Evolutionary conservation across 2,329 filamentous ascomycete species (phyloP).

Genomic region (Fusarium sp.): DNA sequence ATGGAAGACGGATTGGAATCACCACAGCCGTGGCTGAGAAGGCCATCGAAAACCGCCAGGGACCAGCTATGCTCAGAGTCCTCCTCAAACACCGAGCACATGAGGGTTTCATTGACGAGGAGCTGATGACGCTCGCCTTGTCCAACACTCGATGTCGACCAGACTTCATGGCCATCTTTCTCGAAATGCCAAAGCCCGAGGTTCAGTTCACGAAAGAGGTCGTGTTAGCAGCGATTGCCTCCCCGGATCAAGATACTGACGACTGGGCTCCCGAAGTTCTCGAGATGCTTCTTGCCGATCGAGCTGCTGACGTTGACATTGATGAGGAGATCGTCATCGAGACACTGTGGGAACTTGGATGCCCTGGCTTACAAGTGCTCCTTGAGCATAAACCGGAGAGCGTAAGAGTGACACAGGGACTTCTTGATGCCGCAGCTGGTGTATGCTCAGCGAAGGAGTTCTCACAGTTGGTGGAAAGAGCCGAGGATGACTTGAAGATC

Average conservation of each 20-base stretch:
- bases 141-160: slow-evolving; percentile 26
- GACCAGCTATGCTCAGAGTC: slow-evolving; percentile 31
- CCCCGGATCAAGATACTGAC: slow-evolving; percentile 23
- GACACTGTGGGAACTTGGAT: slow-evolving; percentile 22
- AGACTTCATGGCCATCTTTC: slow-evolving; percentile 33
- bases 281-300: slow-evolving; percentile 32
- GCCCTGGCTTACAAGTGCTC: slow-evolving; percentile 23
- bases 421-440: slow-evolving; percentile 29
- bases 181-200: slow-evolving; percentile 24
- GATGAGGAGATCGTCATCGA: slow-evolving; percentile 29
- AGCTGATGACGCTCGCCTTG: slow-evolving; percentile 28
- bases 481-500: slow-evolving; percentile 31
- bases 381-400: slow-evolving; percentile 27
- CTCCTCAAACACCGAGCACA: slow-evolving; percentile 29
- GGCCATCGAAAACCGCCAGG: slow-evolving; percentile 33
- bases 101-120: slow-evolving; percentile 25
- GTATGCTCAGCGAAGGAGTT: slow-evolving; percentile 33
- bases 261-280: slow-evolving; percentile 35
- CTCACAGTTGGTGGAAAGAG: slow-evolving; percentile 15
- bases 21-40: slow-evolving; percentile 24
- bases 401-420: slow-evolving; percentile 21
- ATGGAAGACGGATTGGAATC: slow-evolving; percentile 22
- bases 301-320: slow-evolving; percentile 31
- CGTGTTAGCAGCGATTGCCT: slow-evolving; percentile 24
- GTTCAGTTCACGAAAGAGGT: slow-evolving; percentile 30